Conservation (phyloP, 257 asterid genomes). For the Scutellaria barbata region DNA sequence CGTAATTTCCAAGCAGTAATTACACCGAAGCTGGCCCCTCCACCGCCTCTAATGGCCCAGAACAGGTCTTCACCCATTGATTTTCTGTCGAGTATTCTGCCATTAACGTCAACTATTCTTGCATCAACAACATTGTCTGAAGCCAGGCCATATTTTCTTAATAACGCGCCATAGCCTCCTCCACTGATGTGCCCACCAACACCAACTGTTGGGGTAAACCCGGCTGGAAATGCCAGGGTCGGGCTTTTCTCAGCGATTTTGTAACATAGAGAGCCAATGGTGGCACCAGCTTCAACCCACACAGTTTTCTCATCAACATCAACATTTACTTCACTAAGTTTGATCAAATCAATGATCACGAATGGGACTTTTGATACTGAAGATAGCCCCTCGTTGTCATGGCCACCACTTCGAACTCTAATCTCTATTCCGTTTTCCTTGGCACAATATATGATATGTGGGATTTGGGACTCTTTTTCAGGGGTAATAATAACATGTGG, state of each 20-base stretch:
- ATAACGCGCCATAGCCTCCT: constrained; percentile 50
- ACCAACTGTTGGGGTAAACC: constrained; percentile 49
- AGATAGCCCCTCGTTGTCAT: constrained; percentile 55
- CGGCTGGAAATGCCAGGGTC: constrained; percentile 44
- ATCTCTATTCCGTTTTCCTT: not conserved
- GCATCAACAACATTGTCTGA: constrained; percentile 49
- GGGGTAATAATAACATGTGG: not conserved
- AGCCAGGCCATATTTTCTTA: constrained; percentile 39
- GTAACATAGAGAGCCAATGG: constrained; percentile 43
- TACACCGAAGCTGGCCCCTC: constrained; percentile 49
- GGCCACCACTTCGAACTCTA: constrained; percentile 50
- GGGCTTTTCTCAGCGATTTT: constrained; percentile 36
- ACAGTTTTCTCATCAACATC: constrained; percentile 39
- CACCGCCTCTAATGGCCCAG: constrained; percentile 59
- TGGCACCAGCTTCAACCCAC: constrained; percentile 50
- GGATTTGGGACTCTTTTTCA: not conserved
- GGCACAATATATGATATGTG: not conserved
- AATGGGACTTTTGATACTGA: constrained; percentile 37
- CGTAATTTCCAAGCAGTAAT: constrained; percentile 41
- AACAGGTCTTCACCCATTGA: constrained; percentile 56
- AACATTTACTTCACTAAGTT: constrained; percentile 34
- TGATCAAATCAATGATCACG: constrained; percentile 42
- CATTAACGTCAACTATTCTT: constrained; percentile 35
- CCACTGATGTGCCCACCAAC: constrained; percentile 58
- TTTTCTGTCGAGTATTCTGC: constrained; percentile 35